Evolutionary conservation across 2,329 filamentous ascomycete species (phyloP).

Genomic region (Aspergillus awamori): DNA sequence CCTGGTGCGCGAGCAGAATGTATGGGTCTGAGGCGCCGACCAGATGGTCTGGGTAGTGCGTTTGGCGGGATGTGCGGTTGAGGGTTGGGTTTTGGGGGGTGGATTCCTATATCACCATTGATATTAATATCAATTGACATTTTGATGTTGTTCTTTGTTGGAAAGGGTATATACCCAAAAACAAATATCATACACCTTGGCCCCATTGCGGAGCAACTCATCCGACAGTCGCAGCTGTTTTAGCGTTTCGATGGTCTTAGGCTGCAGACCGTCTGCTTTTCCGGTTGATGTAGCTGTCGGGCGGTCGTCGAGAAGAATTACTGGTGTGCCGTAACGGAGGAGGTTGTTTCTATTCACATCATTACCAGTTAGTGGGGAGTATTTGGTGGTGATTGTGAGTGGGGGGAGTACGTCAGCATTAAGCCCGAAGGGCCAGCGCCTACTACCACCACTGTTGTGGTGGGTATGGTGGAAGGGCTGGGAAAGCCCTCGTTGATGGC

Average conservation of each 20-base stretch:
- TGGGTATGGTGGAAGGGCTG: conserved; percentile 11
- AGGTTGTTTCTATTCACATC: conserved; percentile 52
- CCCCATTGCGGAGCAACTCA: conserved; percentile 65
- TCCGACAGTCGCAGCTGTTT: conserved; percentile 74
- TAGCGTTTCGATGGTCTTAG: conserved; percentile 77
- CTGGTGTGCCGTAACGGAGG: conserved; percentile 66
- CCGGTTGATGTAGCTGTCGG: conserved; percentile 69
- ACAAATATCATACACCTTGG: conserved; percentile 72
- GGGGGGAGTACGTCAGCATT: conserved; percentile 43
- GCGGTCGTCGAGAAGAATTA: conserved; percentile 69
- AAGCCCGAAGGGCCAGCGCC: conserved; percentile 51
- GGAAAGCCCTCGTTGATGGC: conserved; percentile 32
- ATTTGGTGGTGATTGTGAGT: too few relatives aligned
- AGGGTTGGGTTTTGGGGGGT: conserved; percentile 42
- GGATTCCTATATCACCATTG: conserved; percentile 8
- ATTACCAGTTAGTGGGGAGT: not conserved
- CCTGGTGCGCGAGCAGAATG: conserved; percentile 66
- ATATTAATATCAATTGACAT: too few relatives aligned
- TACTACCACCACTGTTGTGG: conserved; percentile 40
- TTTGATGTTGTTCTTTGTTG: too few relatives aligned
- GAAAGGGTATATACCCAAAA: conserved; percentile 60
- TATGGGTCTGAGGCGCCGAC: conserved; percentile 58
- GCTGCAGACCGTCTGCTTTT: conserved; percentile 72
- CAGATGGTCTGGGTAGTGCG: conserved; percentile 63
- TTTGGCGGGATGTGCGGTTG: conserved; percentile 64